A percentile compares a stretch with the other conserved stretches of the same genome.
These are phyloP conservation scores for Inonotus hispidus DNA, from an alignment of 1,284 basidiomycete species.

Conservation along the genomic window DNA sequence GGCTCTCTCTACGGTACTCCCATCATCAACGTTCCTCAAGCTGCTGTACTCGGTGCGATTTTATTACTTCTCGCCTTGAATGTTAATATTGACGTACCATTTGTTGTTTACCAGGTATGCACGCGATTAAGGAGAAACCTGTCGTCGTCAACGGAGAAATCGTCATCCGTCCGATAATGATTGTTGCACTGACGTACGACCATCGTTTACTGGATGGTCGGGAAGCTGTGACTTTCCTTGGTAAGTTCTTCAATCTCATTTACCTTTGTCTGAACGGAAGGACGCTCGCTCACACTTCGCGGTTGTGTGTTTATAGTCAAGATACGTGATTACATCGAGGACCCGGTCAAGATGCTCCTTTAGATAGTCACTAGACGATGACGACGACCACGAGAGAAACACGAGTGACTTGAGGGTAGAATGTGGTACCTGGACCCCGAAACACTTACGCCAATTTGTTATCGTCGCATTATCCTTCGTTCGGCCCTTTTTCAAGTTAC, in stretches of 20 bases:
- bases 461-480: no score
- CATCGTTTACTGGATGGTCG: slow-evolving; percentile 94
- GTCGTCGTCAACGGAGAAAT: slow-evolving; percentile 94
- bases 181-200: slow-evolving; percentile 93
- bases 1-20: slow-evolving; percentile 96
- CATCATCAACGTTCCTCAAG: slow-evolving; percentile 95
- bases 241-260: slow-evolving; percentile 42
- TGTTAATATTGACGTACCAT: neutral
- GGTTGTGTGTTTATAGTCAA: slow-evolving; percentile 42
- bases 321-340: slow-evolving; percentile 66
- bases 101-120: slow-evolving; percentile 63
- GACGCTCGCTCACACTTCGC: slow-evolving; percentile 11
- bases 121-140: slow-evolving; percentile 91
- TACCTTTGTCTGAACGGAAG: slow-evolving; percentile 14
- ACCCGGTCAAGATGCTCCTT: slow-evolving; percentile 61
- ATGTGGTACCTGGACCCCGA: no score
- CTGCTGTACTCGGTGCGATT: slow-evolving; percentile 79
- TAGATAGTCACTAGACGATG: neutral
- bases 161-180: slow-evolving; percentile 96
- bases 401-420: no score
- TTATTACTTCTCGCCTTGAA: neutral
- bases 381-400: no score
- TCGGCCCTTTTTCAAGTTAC: no score
- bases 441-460: no score
- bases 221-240: slow-evolving; percentile 97